Conservation (phyloP, 2,329 filamentous ascomycete species). For the Pseudocercospora fuligena region DNA sequence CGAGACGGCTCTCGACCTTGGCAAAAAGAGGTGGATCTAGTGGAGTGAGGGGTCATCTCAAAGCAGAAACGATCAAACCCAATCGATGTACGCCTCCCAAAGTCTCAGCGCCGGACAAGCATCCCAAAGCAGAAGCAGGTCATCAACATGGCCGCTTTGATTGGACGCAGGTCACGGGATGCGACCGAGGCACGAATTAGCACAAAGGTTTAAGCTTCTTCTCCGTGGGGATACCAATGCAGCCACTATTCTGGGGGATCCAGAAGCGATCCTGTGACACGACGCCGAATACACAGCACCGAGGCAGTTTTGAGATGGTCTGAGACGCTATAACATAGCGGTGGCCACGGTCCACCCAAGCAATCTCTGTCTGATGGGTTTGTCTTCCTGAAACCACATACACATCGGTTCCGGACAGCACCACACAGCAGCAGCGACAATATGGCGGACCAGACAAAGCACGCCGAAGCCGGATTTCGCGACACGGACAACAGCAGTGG, state of each 20-base stretch:
- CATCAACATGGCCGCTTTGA: neutral
- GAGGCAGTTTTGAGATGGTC: constrained; percentile 21
- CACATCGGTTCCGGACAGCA: neutral
- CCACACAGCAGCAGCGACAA: neutral
- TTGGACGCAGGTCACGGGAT: constrained; percentile 11
- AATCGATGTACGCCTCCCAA: constrained; percentile 11
- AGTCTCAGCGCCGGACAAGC: constrained; percentile 11
- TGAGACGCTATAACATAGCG: constrained; percentile 9
- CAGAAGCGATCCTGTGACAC: constrained; percentile 12
- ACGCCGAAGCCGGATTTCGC: constrained; percentile 14
- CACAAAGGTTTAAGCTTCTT: constrained; percentile 15
- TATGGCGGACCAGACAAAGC: constrained; percentile 17
- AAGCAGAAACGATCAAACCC: constrained; percentile 4
- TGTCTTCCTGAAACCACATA: neutral
- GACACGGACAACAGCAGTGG: constrained; percentile 17
- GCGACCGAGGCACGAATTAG: constrained; percentile 7
- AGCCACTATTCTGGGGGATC: constrained; percentile 16
- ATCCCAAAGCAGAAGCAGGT: constrained; percentile 3
- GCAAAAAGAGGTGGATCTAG: neutral
- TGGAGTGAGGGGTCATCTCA: constrained; percentile 9
- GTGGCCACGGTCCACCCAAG: neutral
- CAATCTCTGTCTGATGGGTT: constrained; percentile 1
- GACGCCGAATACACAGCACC: constrained; percentile 11
- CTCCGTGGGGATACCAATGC: constrained; percentile 16
- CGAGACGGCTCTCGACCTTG: constrained; percentile 6